Evolutionary conservation across 768 basidiomycete species (phyloP).

Genomic region (Filobasidium wieringae): DNA sequence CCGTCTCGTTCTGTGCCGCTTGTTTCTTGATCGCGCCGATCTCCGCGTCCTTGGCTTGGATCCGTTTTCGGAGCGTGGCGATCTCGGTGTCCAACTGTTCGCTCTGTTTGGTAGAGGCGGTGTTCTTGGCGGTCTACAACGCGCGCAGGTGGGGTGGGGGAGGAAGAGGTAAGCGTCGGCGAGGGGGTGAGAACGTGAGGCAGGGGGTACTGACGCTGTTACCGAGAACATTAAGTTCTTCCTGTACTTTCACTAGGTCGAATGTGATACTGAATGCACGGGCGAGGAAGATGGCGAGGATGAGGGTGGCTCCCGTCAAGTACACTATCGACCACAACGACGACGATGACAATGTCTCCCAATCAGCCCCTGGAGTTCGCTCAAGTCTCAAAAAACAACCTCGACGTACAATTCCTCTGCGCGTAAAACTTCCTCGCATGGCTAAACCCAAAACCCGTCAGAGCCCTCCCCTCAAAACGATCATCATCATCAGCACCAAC

Average conservation of each 20-base stretch:
- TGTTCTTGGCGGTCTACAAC: conserved; percentile 37
- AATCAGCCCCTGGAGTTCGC: not conserved
- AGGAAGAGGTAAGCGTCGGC: conserved; percentile 5
- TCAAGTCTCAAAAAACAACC: not conserved
- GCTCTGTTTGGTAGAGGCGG: conserved; percentile 27
- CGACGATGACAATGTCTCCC: not conserved
- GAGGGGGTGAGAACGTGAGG: conserved; percentile 5
- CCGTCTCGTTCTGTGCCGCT: conserved; percentile 59
- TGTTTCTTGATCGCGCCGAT: conserved; percentile 71
- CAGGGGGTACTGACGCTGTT: conserved; percentile 41
- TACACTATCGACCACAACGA: conserved; percentile 44
- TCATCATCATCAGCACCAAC: not conserved
- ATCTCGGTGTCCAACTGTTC: conserved; percentile 40
- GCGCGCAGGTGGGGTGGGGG: too few species aligned
- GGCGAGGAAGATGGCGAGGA: conserved; percentile 86
- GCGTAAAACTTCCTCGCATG: conserved; percentile 82
- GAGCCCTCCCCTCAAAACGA: too few species aligned
- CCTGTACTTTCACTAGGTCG: conserved; percentile 79
- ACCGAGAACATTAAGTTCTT: conserved; percentile 74
- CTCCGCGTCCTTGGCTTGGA: conserved; percentile 58
- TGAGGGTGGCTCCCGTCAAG: conserved; percentile 66
- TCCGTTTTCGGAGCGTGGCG: conserved; percentile 14
- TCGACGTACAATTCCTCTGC: conserved; percentile 24
- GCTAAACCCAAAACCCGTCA: too few species aligned
- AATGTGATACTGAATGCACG: conserved; percentile 84